These are phyloP conservation scores for Pseudogymnoascus sp. DNA, from an alignment of 2,329 filamentous ascomycete genomes.

Conservation along the genomic window DNA sequence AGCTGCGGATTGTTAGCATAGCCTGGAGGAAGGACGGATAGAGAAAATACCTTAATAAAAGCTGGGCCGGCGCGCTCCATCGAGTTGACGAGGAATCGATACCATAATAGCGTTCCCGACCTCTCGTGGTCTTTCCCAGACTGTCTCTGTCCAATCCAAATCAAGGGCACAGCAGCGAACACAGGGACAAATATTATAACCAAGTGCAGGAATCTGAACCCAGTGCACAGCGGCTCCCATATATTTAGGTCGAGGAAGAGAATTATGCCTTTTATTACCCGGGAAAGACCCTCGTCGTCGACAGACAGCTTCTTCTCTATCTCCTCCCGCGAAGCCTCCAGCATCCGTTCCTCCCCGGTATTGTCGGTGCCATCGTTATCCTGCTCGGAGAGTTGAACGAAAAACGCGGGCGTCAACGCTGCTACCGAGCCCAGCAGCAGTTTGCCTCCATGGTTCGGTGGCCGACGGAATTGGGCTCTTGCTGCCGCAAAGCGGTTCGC, in stretches of 20 bases:
- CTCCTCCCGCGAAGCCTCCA: constrained; percentile 71
- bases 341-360: constrained; percentile 79
- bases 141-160: constrained; percentile 67
- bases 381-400: constrained; percentile 48
- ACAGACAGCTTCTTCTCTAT: constrained; percentile 60
- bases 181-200: constrained; percentile 87
- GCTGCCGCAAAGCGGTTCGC: background rate
- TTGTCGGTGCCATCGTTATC: constrained; percentile 46
- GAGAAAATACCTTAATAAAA: constrained; percentile 73
- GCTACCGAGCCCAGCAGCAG: constrained; percentile 20
- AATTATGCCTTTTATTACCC: constrained; percentile 49
- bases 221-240: constrained; percentile 82
- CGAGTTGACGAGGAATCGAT: constrained; percentile 70
- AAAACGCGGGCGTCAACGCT: constrained; percentile 44
- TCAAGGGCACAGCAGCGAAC: constrained; percentile 64
- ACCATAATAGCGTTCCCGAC: constrained; percentile 87
- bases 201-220: constrained; percentile 78
- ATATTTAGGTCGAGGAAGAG: constrained; percentile 63
- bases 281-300: constrained; percentile 49
- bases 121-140: constrained; percentile 63
- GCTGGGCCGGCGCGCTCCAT: constrained; percentile 94
- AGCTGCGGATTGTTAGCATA: constrained; percentile 44
- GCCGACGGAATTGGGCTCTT: constrained; percentile 20
- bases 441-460: background rate
- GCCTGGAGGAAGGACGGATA: background rate